A percentile compares a stretch with the other conserved stretches of the same genome.
Conservation (phyloP, 305 asterid species). For the Striga hermonthica region DNA sequence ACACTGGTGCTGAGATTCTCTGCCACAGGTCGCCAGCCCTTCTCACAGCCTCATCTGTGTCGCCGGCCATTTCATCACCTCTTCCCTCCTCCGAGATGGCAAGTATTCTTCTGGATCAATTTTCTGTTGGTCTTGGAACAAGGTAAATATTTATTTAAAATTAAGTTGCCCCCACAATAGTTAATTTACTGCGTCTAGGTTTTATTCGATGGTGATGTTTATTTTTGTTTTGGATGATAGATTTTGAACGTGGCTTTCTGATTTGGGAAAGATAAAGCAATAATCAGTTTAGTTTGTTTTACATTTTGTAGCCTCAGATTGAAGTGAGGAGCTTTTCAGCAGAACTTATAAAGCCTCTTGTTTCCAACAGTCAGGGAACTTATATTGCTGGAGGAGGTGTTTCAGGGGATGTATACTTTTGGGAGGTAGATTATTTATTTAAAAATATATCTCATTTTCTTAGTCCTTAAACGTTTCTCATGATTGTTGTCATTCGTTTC, state of each 20-base stretch:
- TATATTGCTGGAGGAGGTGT: constrained; percentile 80
- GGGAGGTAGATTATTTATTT: constrained; percentile 63
- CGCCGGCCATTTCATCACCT: constrained; percentile 73
- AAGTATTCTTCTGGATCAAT: constrained; percentile 66
- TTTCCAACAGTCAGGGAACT: constrained; percentile 66
- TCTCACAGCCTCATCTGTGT: constrained; percentile 64
- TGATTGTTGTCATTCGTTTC: constrained; percentile 14
- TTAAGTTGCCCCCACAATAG: background rate
- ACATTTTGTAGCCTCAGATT: constrained; percentile 64
- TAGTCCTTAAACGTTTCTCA: constrained; percentile 20
- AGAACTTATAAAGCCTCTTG: constrained; percentile 65
- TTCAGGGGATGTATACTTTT: constrained; percentile 73
- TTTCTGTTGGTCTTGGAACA: constrained; percentile 85
- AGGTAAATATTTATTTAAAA: constrained; percentile 40
- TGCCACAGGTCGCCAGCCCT: constrained; percentile 65
- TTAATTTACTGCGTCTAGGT: too few relatives aligned
- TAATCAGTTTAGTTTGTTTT: constrained; percentile 15
- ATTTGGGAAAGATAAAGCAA: constrained; percentile 4
- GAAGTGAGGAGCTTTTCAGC: constrained; percentile 83
- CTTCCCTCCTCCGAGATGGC: constrained; percentile 71
- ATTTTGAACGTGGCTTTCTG: background rate
- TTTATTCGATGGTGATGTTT: background rate
- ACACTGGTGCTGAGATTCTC: constrained; percentile 62
- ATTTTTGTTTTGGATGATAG: background rate
- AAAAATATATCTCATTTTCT: background rate